Base-by-base conservation (phyloP, 352 stramenopile species). In the Phytophthora fragariaefolia region DNA sequence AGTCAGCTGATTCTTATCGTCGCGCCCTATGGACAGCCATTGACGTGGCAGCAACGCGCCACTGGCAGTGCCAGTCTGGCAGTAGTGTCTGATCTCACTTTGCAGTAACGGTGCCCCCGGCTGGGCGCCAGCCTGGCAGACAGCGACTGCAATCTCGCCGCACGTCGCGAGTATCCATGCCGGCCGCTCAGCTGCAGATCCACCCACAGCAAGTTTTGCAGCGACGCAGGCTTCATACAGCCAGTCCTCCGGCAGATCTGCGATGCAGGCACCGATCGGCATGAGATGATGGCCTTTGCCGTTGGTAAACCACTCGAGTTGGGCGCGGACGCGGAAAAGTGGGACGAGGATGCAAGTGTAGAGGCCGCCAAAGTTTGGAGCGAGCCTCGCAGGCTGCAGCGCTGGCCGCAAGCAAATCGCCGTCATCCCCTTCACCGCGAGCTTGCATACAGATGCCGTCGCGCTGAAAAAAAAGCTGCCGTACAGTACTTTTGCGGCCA, bases 1-100 rank as follows among this genome's bases (percentile, higher is more conserved):
- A 42, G 23, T 28, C 45, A 20, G 22, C 22, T 26, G 24, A 18
- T 36, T 40, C 38, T 50, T 60, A 60, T 60, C 53, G 53, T 15
- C 12, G 13, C 13, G 13, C 30, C 26, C 32, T 24, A 58, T 46
- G 6, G 46, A 38, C 34, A 40, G 22, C 51, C 15, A 58, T 42
- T 27, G 20, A 36, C 30, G 30, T 38, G 15, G 30, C 30, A n/a
- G n/a, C n/a, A n/a, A n/a, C n/a, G n/a, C n/a, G n/a, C n/a, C n/a
- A n/a, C n/a, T n/a, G n/a, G n/a, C n/a, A n/a, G n/a, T 38, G 6
- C 6, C 6, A 15, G 12, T 15, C 34, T n/a, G 12, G 34, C 34
- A 4, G 8, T 4, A 17, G 32, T 20, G 40, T 22, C 45, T 51
- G 23, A 23, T 52, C 45, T 52, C 45, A 52, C 45, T 18, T 52